phyloP scores from a whole-genome alignment of 192 early-diverging fungal species.

The Mycoemilia scoparia region DNA sequence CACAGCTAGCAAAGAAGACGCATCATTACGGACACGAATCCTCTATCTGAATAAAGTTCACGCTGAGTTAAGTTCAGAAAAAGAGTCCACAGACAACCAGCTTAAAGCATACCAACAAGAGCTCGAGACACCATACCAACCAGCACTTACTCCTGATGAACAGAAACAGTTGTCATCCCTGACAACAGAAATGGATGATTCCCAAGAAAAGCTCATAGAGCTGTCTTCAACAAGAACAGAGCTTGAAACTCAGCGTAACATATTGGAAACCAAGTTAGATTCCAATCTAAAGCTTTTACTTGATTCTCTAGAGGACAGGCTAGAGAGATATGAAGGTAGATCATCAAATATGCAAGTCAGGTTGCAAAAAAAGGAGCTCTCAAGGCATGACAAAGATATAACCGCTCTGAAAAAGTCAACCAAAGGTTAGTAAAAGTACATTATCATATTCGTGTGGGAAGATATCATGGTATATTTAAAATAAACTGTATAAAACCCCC shows the following conservation, averaged over 20 bases:
- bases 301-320: too few relatives aligned
- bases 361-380: too few relatives aligned
- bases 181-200: constrained; percentile 27
- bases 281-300: too few relatives aligned
- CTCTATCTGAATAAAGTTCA: constrained; percentile 20
- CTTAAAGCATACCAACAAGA: constrained; percentile 40
- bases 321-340: too few relatives aligned
- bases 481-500: too few relatives aligned
- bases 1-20: constrained; percentile 43
- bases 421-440: constrained; percentile 15
- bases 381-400: too few relatives aligned
- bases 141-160: constrained; percentile 35
- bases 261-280: constrained; percentile 54
- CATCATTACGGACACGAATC: constrained; percentile 16
- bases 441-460: too few relatives aligned
- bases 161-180: constrained; percentile 30
- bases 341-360: too few relatives aligned
- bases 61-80: constrained; percentile 10
- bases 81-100: constrained; percentile 16
- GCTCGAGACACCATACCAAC: constrained; percentile 34
- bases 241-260: constrained; percentile 51
- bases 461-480: too few relatives aligned
- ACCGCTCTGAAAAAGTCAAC: too few relatives aligned
- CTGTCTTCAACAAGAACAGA: constrained; percentile 33
- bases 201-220: constrained; percentile 36